These are phyloP conservation scores for Blastobotrys attinorum DNA, from an alignment of 805 yeast genomes.

Conservation along the genomic window DNA sequence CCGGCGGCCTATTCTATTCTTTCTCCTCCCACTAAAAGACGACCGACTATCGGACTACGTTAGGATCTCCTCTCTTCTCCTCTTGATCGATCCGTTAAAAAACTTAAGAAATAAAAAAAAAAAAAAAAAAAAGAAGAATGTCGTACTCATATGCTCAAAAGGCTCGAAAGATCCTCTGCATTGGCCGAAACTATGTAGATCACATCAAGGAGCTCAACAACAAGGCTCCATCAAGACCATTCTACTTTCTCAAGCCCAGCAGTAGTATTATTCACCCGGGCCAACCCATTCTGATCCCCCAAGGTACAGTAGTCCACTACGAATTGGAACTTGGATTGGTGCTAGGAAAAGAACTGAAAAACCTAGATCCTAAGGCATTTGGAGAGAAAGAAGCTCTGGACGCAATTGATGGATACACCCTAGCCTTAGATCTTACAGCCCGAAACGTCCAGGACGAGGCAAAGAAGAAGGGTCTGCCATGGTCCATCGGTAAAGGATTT, in stretches of 20 bases:
- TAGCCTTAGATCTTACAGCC: slow-evolving; percentile 92
- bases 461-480: slow-evolving; percentile 87
- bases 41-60: no score
- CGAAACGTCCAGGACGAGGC: slow-evolving; percentile 94
- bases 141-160: slow-evolving; percentile 10
- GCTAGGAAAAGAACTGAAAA: slow-evolving; percentile 53
- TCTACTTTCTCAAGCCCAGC: slow-evolving; percentile 85
- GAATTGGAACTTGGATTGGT: slow-evolving; percentile 88
- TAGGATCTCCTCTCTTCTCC: neutral
- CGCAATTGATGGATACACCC: slow-evolving; percentile 76
- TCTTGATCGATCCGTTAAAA: neutral
- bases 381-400: slow-evolving; percentile 62
- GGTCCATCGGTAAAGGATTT: slow-evolving; percentile 95
- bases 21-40: no score
- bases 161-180: slow-evolving; percentile 67
- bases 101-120: neutral
- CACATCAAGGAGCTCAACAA: slow-evolving; percentile 88
- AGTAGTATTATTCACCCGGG: slow-evolving; percentile 62
- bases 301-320: slow-evolving; percentile 74
- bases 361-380: slow-evolving; percentile 50
- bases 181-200: slow-evolving; percentile 96
- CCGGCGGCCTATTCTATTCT: no score
- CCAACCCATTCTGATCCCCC: slow-evolving; percentile 71
- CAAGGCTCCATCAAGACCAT: slow-evolving; percentile 74
- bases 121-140: neutral